Evolutionary conservation across 352 stramenopile genomes (phyloP), one percentile per base, ranked within the genome.

Genomic region (Pythium utonaiense): DNA sequence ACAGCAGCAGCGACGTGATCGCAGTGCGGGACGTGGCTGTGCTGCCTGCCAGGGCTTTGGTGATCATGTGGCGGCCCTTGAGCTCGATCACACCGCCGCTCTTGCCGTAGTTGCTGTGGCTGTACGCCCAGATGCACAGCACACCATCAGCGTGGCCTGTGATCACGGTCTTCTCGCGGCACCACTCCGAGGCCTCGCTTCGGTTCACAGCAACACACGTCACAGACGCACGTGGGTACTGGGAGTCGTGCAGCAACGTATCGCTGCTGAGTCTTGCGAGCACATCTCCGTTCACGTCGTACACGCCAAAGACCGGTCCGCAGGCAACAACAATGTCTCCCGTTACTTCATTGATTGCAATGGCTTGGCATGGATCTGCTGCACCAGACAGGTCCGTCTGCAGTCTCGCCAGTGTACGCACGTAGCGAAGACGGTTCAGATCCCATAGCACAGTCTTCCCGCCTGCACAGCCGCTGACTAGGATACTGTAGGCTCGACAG

Each of bases 381-480:
- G 33, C 25, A 9, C 21, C 34, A 14, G 42, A 12, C n/a, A 30
- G 27, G 7, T 71, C 67, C 7, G 41, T 25, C 12, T 53, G 55
- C 10, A 64, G 33, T 3, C 50, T 31, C 14, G 73, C 57, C 17
- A 90, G 62, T 10, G 76, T 74, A 13, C 77, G 67, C 42, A 89
- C 67, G 36, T 75, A 84, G 25, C 74, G 60, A 17, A 83, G 73
- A 16, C 82, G 80, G 19, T 91, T 91, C 3, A 91, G 57, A 33
- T 91, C 82, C 82, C 82, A 91, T 14, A 91, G 70, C 14, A 89
- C 73, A 4, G 75, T 73, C 10, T 80, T 55, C 13, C 82, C 80
- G 16, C 67, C 69, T 5, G 69, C 60, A 57, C 82, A 90, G 16
- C 80, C 80, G 50, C 79, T 90, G 5, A 90, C 75, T 19, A 88